phyloP scores from a whole-genome alignment of 352 stramenopile species.

The Phytophthora crassamura region DNA sequence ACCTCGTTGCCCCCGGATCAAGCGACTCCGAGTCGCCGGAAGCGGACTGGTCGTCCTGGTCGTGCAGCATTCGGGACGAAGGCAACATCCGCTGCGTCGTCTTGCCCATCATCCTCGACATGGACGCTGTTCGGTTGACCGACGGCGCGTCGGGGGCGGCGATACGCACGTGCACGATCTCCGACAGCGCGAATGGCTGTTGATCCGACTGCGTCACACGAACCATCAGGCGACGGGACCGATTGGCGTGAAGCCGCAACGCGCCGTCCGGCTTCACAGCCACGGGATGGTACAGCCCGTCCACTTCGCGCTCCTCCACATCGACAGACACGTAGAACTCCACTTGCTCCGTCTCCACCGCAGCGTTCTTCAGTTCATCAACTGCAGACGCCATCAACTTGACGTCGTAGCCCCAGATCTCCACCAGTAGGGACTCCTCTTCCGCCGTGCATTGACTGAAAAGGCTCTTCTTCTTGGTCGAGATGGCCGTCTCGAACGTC shows the following conservation, averaged over 20 bases:
- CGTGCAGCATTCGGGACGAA: conserved; percentile 34
- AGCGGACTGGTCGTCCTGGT: conserved; percentile 19
- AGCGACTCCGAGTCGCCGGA: conserved; percentile 15
- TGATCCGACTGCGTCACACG: conserved; percentile 77
- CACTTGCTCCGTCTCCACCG: conserved; percentile 30
- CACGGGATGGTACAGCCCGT: conserved; percentile 73
- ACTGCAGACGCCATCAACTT: conserved; percentile 2
- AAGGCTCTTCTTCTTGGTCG: conserved; percentile 24
- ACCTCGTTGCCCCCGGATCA: conserved; percentile 25
- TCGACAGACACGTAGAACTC: conserved; percentile 80
- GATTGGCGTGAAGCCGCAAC: conserved; percentile 67
- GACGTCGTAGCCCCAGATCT: conserved; percentile 67
- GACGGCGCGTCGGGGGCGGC: conserved; percentile 38
- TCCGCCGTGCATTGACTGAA: conserved; percentile 14
- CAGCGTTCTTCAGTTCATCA: not conserved
- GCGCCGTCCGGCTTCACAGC: conserved; percentile 74
- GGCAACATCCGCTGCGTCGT: conserved; percentile 52
- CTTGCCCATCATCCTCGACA: conserved; percentile 46
- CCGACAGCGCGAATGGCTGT: conserved; percentile 50
- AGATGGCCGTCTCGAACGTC: conserved; percentile 32
- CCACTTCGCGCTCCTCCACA: conserved; percentile 69
- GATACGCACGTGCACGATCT: conserved; percentile 56
- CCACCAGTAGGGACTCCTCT: conserved; percentile 55
- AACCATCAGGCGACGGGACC: conserved; percentile 60
- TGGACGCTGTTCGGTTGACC: conserved; percentile 35